These are phyloP conservation scores for Aspergillus sparsus DNA, from an alignment of 495 filamentous ascomycete genomes.

Conservation along the genomic window DNA sequence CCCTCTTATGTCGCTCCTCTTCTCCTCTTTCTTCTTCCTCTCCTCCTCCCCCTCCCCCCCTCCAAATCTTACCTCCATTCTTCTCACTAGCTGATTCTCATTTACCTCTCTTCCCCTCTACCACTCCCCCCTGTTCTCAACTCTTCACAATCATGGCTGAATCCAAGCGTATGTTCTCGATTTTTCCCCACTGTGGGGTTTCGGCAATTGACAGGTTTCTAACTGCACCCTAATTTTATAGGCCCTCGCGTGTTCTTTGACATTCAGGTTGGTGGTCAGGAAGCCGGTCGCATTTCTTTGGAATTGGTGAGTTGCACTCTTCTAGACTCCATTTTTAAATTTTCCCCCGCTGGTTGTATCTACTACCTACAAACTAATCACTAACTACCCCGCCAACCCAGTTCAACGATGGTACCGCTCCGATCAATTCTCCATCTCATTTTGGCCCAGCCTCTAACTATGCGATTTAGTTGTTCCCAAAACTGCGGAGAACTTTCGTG, in stretches of 20 bases:
- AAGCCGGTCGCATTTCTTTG: slow-evolving; percentile 72
- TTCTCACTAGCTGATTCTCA: background rate
- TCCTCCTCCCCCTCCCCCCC: slow-evolving; percentile 16
- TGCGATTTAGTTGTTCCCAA: slow-evolving; percentile 71
- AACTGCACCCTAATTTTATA: slow-evolving; percentile 27
- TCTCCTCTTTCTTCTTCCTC: slow-evolving; percentile 13
- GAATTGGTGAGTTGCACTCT: slow-evolving; percentile 61
- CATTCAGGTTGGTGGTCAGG: slow-evolving; percentile 72
- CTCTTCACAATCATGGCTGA: slow-evolving; percentile 36
- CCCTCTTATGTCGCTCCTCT: slow-evolving; percentile 17
- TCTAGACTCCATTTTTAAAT: background rate
- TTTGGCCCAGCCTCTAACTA: slow-evolving; percentile 24
- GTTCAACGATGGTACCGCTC: slow-evolving; percentile 70
- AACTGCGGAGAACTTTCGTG: slow-evolving; percentile 92
- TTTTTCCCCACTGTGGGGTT: slow-evolving; percentile 34
- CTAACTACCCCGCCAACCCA: slow-evolving; percentile 33
- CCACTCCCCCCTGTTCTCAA: slow-evolving; percentile 12
- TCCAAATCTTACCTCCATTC: slow-evolving; percentile 10
- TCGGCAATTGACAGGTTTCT: slow-evolving; percentile 4
- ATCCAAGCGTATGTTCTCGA: slow-evolving; percentile 36
- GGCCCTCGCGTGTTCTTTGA: slow-evolving; percentile 82
- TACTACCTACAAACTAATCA: background rate
- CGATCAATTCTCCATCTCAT: background rate
- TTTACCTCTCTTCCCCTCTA: slow-evolving; percentile 14
- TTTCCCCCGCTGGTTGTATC: too few relatives aligned